These are phyloP conservation scores for Pestalotiopsis sp. DNA, from an alignment of 2,329 filamentous ascomycete species.

Conservation along the genomic window DNA sequence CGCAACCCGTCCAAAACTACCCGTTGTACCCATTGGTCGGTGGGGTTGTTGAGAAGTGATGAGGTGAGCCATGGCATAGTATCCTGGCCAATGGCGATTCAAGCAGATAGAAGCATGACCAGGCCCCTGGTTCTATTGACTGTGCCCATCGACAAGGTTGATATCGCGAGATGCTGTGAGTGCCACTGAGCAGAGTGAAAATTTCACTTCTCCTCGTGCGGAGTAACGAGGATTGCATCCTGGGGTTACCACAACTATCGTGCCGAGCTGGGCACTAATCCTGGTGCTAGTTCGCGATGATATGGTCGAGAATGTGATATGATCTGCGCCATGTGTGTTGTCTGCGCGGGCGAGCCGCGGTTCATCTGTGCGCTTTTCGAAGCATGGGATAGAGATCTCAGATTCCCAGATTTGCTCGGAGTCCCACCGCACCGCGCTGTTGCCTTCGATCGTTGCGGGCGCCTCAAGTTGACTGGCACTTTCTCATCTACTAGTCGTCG, in stretches of 20 bases:
- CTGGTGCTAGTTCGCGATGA: background rate
- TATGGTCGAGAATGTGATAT: background rate
- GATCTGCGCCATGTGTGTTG: constrained; percentile 5
- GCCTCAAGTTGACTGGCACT: background rate
- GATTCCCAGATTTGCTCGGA: background rate
- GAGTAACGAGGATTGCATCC: background rate
- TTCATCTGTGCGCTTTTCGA: background rate
- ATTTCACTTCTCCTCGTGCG: background rate
- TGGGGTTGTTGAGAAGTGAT: background rate
- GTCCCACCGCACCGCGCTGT: background rate
- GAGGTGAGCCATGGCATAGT: background rate
- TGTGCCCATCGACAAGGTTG: background rate
- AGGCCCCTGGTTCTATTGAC: background rate
- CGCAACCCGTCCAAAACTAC: background rate
- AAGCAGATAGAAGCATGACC: constrained; percentile 9
- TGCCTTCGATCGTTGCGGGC: background rate
- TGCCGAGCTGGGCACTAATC: background rate
- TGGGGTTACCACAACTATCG: background rate
- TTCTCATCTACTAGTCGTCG: constrained; percentile 18
- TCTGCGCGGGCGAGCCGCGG: background rate
- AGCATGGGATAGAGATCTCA: background rate
- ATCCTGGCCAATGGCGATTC: constrained; percentile 3
- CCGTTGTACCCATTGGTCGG: constrained; percentile 2
- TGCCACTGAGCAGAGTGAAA: background rate
- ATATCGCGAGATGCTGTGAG: background rate